A percentile compares a stretch with the other conserved stretches of the same genome.
Conservation (phyloP, 179 eudicot genomes). For the Sideroxylon spinosum region DNA sequence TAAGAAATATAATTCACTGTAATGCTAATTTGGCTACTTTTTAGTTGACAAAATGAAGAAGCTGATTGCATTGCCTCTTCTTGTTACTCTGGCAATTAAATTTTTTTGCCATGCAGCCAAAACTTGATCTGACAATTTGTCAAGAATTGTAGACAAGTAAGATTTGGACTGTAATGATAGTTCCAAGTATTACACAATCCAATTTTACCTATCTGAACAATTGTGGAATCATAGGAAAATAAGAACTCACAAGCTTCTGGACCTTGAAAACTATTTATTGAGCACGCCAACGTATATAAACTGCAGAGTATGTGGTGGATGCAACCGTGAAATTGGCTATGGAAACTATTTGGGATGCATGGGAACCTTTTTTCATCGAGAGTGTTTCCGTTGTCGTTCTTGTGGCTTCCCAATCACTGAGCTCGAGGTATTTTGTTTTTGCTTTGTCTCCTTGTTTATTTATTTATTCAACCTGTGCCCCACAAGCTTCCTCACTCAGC, state of each 20-base stretch:
- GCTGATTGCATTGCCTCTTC: slow-evolving; percentile 10
- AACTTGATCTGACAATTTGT: not conserved
- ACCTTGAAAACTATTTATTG: slow-evolving; percentile 7
- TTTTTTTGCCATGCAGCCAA: not conserved
- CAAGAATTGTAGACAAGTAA: not conserved
- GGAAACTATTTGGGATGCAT: slow-evolving; percentile 92
- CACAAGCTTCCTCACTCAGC: not conserved
- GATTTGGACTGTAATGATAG: slow-evolving; percentile 9
- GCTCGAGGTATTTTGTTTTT: slow-evolving; percentile 58
- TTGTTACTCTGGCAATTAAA: not conserved
- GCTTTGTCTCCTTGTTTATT: not conserved
- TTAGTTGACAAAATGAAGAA: slow-evolving; percentile 3
- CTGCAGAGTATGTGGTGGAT: slow-evolving; percentile 79
- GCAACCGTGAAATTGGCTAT: slow-evolving; percentile 70
- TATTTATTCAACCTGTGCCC: not conserved
- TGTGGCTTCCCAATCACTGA: slow-evolving; percentile 83
- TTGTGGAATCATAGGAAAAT: no score
- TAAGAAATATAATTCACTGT: not conserved
- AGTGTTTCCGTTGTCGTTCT: slow-evolving; percentile 81
- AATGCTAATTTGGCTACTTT: not conserved
- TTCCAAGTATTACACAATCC: not conserved
- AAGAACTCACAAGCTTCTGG: not conserved
- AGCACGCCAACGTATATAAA: not conserved
- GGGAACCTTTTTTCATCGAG: slow-evolving; percentile 90
- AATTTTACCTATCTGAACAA: not conserved